Base-by-base conservation (phyloP, 1,284 basidiomycete species). In the Pseudozyma pruni region DNA sequence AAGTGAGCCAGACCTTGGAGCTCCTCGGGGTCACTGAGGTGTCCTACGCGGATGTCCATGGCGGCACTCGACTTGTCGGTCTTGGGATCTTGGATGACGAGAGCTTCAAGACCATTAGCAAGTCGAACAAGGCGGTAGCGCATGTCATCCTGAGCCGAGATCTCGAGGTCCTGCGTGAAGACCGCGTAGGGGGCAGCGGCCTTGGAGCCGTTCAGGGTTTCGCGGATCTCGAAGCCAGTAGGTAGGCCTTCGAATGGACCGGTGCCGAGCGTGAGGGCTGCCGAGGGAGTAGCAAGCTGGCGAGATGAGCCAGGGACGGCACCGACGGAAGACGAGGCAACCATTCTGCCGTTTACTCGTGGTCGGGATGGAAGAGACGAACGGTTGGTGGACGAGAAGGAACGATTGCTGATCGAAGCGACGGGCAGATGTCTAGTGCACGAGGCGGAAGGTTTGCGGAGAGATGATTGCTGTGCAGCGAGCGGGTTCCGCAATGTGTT, bases 61-160 rank as follows among this genome's bases (percentile, higher is more conserved):
- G 92, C 93, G 0, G 95, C 96, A 0, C 93, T 92, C 6, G 93
- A 91, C 85, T 96, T 97, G 85, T 99, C 96, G 7, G 93, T 90
- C 74, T 89, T 89, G 0, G 87, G 84, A 82, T 99, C 96, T 63
- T 91, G 91, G 19, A 98, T 87, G 16, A 98, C 84, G 66, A 92
- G 88, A 1, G 89, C 93, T 72, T 94, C 89, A 16, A 99, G 85
- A 2, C 91, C 93, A 81, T 98, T 98, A 9, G 89, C 86, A 3
- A 98, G 87, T 44, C 86, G 87, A 57, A 99, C 91, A 51, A 95
- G 84, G 55, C 91, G 63, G 58, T 82, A 83, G 23, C 58, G 61
- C 60, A 68, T 56, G 45, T 72, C 64, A 61, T 72, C 70, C 19
- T 62, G 70, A 14, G 70, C 58, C 1, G 70, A 66, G 14, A 68